These are phyloP conservation scores for Trichoderma aggressivum DNA, from an alignment of 2,329 filamentous ascomycete species.

Conservation along the genomic window DNA sequence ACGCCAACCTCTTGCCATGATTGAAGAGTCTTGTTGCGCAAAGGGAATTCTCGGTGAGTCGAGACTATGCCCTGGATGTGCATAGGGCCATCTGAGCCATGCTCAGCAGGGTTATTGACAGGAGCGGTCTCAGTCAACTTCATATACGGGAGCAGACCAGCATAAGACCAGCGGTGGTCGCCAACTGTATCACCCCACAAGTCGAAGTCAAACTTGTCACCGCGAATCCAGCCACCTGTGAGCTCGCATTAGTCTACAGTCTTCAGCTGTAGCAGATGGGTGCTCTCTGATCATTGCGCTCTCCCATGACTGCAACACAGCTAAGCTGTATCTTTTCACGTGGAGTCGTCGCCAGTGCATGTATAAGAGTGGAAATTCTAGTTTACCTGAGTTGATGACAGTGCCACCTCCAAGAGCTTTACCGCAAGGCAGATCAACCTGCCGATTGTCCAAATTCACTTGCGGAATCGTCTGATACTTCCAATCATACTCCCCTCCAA, in stretches of 20 bases:
- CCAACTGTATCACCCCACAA: constrained; percentile 34
- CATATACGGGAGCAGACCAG: constrained; percentile 44
- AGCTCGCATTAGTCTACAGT: background rate
- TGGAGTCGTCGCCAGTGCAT: background rate
- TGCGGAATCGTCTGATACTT: constrained; percentile 32
- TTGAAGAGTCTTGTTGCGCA: constrained; percentile 34
- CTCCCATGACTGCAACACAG: background rate
- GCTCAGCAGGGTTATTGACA: constrained; percentile 32
- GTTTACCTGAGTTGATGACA: constrained; percentile 35
- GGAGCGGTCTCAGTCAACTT: constrained; percentile 36
- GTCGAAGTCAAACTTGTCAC: constrained; percentile 42
- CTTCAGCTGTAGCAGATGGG: background rate
- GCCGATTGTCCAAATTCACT: constrained; percentile 24
- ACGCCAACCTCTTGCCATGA: constrained; percentile 41
- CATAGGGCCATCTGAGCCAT: constrained; percentile 37
- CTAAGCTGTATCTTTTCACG: background rate
- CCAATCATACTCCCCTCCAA: constrained; percentile 33
- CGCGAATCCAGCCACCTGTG: constrained; percentile 39
- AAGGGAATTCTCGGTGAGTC: constrained; percentile 36
- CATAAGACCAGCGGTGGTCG: constrained; percentile 43
- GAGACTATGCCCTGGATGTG: constrained; percentile 29
- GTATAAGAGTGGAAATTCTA: background rate
- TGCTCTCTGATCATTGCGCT: background rate
- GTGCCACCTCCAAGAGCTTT: constrained; percentile 40
- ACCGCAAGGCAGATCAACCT: constrained; percentile 26